Base-by-base conservation (phyloP, 768 basidiomycete species). In the Botryobasidium botryosum region DNA sequence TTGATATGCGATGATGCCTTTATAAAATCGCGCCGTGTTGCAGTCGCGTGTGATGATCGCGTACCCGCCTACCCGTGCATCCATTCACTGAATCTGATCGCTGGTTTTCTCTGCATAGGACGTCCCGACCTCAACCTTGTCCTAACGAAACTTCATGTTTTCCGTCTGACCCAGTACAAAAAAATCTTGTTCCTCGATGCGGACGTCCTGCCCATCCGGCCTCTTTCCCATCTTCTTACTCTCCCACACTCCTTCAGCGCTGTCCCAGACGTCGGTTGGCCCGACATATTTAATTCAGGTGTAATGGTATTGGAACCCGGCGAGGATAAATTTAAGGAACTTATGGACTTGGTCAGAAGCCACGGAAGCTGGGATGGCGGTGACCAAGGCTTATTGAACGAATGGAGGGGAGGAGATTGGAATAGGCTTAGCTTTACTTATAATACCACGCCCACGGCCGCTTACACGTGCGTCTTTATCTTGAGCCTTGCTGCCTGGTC, bases 241-340 rank as follows among this genome's bases (percentile, higher is more conserved):
- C 62, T 82, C 38, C 72, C 80, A 3, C 68, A 79, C 58, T 77
- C 84, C 50, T 90, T 99, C 57, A 79, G 90, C 33, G 94, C 94
- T 6, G 83, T 79, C 6, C 90, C 94, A 8, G 94, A 99, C 61
- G 85, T 90, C 26, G 94, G 94, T 53, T 99, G 94, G 94, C 94
- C 94, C 32, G 94, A 99, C 62, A 91, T 94, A 50, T 99, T 99
- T 68, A 99, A 99, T 61, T 92, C 91, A 20, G 94, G 94, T 31
- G 78, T 97, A 37, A 71, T 99, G 63, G 88, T 97, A 41, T 62
- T 88, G 29, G 69, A 73, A 43, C 90, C 90, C 1, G 75, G 77
- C 7, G 71, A 82, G 53, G 75, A 78, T 50, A 88, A 90, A 56
- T 99, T 92, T 59, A 64, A 69, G 5, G 70, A 80, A 42, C 66